Evolutionary conservation across 306 rosid genomes (phyloP).

Genomic region (Mucuna pruriens): DNA sequence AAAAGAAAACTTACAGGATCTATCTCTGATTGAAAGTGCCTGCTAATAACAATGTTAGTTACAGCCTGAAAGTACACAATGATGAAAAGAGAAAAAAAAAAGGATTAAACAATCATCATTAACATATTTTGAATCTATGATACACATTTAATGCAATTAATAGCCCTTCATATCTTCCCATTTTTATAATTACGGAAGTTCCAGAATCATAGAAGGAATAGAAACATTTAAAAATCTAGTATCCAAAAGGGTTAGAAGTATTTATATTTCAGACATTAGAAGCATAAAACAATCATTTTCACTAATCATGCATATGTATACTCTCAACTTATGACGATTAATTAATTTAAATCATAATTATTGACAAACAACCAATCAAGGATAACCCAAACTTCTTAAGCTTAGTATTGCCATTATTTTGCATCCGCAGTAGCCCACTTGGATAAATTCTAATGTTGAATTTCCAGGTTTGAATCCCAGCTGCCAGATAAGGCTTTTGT

Average conservation of each 20-base stretch:
- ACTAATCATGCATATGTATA: background rate
- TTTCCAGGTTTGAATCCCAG: no score
- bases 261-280: background rate
- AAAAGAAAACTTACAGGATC: slow-evolving; percentile 66
- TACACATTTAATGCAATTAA: background rate
- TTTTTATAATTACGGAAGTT: background rate
- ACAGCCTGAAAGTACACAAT: slow-evolving; percentile 73
- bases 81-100: background rate
- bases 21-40: slow-evolving; percentile 61
- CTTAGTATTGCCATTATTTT: slow-evolving; percentile 1
- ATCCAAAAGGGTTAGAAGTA: background rate
- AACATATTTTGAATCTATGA: slow-evolving; percentile 5
- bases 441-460: no score
- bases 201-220: background rate
- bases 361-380: background rate
- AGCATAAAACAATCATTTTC: background rate
- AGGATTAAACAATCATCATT: background rate
- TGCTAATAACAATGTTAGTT: slow-evolving; percentile 58
- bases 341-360: background rate
- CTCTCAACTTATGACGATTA: background rate
- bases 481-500: no score
- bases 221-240: background rate
- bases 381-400: background rate
- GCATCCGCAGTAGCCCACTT: no score
- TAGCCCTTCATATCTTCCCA: background rate